Base-by-base conservation (phyloP, 2,329 filamentous ascomycete species). In the Colletotrichum costaricense region DNA sequence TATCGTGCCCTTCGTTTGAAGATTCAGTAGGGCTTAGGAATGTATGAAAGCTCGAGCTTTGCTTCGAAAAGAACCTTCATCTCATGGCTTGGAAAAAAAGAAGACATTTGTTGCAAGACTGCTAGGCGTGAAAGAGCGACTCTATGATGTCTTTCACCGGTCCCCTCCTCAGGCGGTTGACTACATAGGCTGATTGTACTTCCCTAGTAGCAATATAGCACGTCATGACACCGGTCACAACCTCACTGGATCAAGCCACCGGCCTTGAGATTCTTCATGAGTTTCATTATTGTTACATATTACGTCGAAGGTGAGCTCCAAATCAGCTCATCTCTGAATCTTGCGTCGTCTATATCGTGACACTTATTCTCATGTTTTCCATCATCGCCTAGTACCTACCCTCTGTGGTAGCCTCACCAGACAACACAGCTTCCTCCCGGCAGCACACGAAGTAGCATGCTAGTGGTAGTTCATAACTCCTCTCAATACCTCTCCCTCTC, bases 401-500 rank as follows among this genome's bases (percentile, higher is more conserved):
- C 26, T 11, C 24, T 28, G 22, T 16, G 35, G 14, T 42, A 42
- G 38, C 38, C 52, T 59, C 62, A 14, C 65, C 24, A 16, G 24
- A 55, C 16, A 38, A 6, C n/a, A 19, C 12, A 26, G 22, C 19
- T 26, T 35, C 9, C n/a, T 11, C 6, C 7, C 28, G 22, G n/a
- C 12, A 38, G 22, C 46, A 19, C 42, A 22, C n/a, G n/a, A n/a
- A n/a, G n/a, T n/a, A n/a, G n/a, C n/a, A n/a, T n/a, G n/a, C n/a
- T n/a, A n/a, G n/a, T n/a, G n/a, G n/a, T n/a, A n/a, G n/a, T n/a
- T n/a, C n/a, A n/a, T n/a, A n/a, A n/a, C n/a, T n/a, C 5, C 46
- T 19, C 42, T 75, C 80, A 81, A 52, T 76, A 73, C 59, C 84
- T 82, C 77, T 85, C 82, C 46, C 80, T 75, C 12, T 86, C 78